A percentile compares a stretch with the other conserved stretches of the same genome.
Conservation (phyloP, 768 basidiomycete species). For the Kwoniella mangroviensis region DNA sequence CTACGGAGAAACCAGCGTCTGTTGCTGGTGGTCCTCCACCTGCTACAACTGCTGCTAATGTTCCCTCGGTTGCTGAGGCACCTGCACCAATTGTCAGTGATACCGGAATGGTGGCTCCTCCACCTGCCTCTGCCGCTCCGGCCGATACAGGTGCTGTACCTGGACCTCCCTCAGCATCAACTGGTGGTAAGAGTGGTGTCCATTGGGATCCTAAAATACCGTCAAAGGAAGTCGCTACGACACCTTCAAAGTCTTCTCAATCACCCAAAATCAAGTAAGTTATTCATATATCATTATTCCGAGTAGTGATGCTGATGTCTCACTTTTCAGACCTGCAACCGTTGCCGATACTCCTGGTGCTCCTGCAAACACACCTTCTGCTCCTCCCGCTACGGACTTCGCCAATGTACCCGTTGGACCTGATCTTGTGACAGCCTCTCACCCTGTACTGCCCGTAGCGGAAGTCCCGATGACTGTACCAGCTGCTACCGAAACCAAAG, state of each 20-base stretch:
- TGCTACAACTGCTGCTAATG: constrained; percentile 4
- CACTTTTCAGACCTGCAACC: not conserved
- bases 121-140: constrained; percentile 2
- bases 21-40: constrained; percentile 6
- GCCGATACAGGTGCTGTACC: constrained; percentile 11
- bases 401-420: constrained; percentile 12
- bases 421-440: constrained; percentile 5
- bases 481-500: constrained; percentile 1
- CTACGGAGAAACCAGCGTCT: constrained; percentile 15
- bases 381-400: constrained; percentile 9
- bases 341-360: constrained; percentile 14
- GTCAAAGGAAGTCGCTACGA: constrained; percentile 27
- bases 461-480: constrained; percentile 3
- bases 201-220: constrained; percentile 37
- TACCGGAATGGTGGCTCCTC: constrained; percentile 2
- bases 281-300: not conserved
- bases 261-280: constrained; percentile 18
- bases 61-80: not conserved
- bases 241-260: constrained; percentile 18
- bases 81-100: not conserved
- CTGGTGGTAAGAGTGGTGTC: constrained; percentile 30
- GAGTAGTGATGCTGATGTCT: not conserved
- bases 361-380: constrained; percentile 11
- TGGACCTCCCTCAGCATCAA: constrained; percentile 1
- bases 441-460: not conserved